phyloP scores from a whole-genome alignment of 2,329 filamentous ascomycete species.

The Cordyceps fumosorosea region DNA sequence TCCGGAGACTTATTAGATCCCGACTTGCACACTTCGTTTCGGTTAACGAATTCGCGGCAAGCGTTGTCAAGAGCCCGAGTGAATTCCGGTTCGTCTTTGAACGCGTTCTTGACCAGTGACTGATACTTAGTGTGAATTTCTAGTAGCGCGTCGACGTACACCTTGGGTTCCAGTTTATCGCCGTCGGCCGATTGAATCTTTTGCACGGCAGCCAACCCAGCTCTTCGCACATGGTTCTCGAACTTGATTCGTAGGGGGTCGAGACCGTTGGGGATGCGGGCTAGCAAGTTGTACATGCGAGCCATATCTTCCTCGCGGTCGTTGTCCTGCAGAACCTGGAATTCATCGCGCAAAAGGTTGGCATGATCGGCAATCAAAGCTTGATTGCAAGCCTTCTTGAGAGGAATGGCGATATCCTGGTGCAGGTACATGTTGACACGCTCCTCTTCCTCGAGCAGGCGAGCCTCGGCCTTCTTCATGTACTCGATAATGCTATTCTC shows the following conservation, averaged over 20 bases:
- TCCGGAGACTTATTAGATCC: slow-evolving; percentile 93
- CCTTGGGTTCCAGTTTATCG: slow-evolving; percentile 88
- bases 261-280: slow-evolving; percentile 81
- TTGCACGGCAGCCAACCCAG: slow-evolving; percentile 78
- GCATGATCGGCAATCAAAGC: slow-evolving; percentile 88
- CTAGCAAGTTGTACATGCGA: slow-evolving; percentile 89
- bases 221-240: slow-evolving; percentile 86
- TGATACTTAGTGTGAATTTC: slow-evolving; percentile 94
- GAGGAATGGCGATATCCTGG: slow-evolving; percentile 73
- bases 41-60: slow-evolving; percentile 95
- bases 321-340: slow-evolving; percentile 87
- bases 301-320: slow-evolving; percentile 93
- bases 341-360: slow-evolving; percentile 82
- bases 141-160: slow-evolving; percentile 90
- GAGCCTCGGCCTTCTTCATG: slow-evolving; percentile 96
- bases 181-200: slow-evolving; percentile 82
- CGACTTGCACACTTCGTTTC: slow-evolving; percentile 91
- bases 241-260: slow-evolving; percentile 84
- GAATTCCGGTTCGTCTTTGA: slow-evolving; percentile 93
- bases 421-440: slow-evolving; percentile 89
- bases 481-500: slow-evolving; percentile 98
- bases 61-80: slow-evolving; percentile 94
- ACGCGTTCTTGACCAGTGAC: slow-evolving; percentile 82
- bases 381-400: slow-evolving; percentile 84
- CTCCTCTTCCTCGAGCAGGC: slow-evolving; percentile 88